Conservation (phyloP, 352 stramenopile genomes). For the Phytophthora pini region DNA sequence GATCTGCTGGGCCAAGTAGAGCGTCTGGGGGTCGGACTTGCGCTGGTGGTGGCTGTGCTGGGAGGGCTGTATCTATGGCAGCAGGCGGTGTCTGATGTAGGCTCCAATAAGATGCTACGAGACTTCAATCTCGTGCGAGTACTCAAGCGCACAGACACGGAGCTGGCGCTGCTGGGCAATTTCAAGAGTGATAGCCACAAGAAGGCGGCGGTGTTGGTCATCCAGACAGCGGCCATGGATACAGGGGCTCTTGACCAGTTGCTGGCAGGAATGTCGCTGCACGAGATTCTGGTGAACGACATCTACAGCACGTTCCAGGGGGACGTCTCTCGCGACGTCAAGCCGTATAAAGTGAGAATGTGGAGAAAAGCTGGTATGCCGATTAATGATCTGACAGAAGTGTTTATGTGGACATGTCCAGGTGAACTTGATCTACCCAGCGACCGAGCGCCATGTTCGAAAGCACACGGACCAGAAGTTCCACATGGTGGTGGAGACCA, state of each 20-base stretch:
- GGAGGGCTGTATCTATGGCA: slow-evolving; percentile 44
- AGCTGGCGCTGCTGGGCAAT: slow-evolving; percentile 74
- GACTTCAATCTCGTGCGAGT: slow-evolving; percentile 70
- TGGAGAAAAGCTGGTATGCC: background rate
- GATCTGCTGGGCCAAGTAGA: slow-evolving; percentile 33
- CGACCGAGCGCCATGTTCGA: slow-evolving; percentile 76
- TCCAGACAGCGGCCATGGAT: slow-evolving; percentile 72
- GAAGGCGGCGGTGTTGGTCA: slow-evolving; percentile 68
- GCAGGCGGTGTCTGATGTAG: slow-evolving; percentile 31
- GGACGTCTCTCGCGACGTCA: slow-evolving; percentile 68
- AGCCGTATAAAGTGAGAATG: slow-evolving; percentile 73
- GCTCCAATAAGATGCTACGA: slow-evolving; percentile 47
- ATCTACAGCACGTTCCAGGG: slow-evolving; percentile 85
- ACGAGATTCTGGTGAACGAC: slow-evolving; percentile 79
- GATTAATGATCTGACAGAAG: background rate
- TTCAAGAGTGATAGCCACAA: slow-evolving; percentile 70
- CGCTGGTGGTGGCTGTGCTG: slow-evolving; percentile 34
- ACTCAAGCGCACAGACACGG: slow-evolving; percentile 69
- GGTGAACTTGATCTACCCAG: slow-evolving; percentile 86
- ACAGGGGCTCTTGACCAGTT: slow-evolving; percentile 46
- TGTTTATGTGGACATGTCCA: slow-evolving; percentile 15
- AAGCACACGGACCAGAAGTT: slow-evolving; percentile 89
- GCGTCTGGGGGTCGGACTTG: slow-evolving; percentile 32
- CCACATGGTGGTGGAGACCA: slow-evolving; percentile 86
- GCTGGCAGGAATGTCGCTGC: slow-evolving; percentile 66